Base-by-base conservation (phyloP, 306 rosid species). In the Vigna reflexopilosa region DNA sequence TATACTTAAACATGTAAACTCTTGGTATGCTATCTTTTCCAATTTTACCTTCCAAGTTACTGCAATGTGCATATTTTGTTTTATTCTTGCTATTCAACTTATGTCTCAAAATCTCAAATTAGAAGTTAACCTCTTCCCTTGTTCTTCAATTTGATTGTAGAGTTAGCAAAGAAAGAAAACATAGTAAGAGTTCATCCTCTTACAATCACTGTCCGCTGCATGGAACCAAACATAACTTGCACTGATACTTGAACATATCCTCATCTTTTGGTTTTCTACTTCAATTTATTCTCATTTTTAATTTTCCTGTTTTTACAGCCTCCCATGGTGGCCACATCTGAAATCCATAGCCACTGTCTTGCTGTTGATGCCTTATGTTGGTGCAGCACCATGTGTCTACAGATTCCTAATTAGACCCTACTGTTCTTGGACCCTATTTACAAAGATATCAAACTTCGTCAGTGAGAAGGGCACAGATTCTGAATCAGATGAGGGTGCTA, bases 241-340 rank as follows among this genome's bases (percentile, higher is more conserved):
- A 42, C 69, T 22, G 45, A 4, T 42, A 78, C 36, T 54, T 62
- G 70, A 67, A 68, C 57, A 19, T 38, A 24, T 47, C 15, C 30
- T 48, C 14, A 47, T 56, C 57, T 70, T 70, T 11, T 36, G 13
- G 17, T 79, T 54, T 54, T 58, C 30, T 72, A 42, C 84, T 45
- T 7, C 38, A 36, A 57, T 58, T 32, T 52, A 20, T 83, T 56
- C 64, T 63, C 48, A 52, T 62, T 79, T 73, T 57, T 47, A 48
- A 54, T 55, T 49, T 79, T 36, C 24, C 56, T 76, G 42, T 47
- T 62, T 13, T 83, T 82, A 48, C 90, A 90, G 95, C 87, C 77
- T 77, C 58, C 87, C 87, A 4, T 80, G 88, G 65, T 88, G 92
- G 95, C 79, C 89, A 72, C 81, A 86, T 68, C 59, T 77, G 40